A percentile compares a stretch with the other conserved stretches of the same genome.
Conservation (phyloP, 2,329 filamentous ascomycete species). For the Epicoccum nigrum region DNA sequence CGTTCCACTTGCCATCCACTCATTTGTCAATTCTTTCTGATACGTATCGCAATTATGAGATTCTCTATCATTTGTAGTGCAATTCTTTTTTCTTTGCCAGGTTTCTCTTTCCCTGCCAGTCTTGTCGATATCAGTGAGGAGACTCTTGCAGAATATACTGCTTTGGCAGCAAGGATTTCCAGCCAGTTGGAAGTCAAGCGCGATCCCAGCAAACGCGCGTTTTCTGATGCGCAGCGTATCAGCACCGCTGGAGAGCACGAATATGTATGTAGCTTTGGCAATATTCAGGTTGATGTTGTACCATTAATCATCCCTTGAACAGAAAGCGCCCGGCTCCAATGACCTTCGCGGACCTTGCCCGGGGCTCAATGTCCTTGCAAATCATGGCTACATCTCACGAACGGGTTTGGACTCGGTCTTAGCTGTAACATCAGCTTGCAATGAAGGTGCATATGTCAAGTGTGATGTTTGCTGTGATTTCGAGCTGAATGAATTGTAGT, state of each 20-base stretch:
- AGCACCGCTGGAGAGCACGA: conserved; percentile 18
- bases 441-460: neutral
- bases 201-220: conserved; percentile 14
- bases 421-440: neutral
- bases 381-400: conserved; percentile 3
- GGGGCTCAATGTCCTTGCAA: conserved; percentile 1
- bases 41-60: conserved; percentile 11
- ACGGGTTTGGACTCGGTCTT: neutral
- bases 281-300: no score
- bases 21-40: neutral
- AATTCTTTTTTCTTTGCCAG: conserved; percentile 17
- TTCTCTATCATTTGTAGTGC: conserved; percentile 17
- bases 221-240: conserved; percentile 23
- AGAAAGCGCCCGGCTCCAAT: neutral
- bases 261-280: conserved; percentile 10
- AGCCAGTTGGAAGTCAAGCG: conserved; percentile 13
- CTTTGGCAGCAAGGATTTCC: conserved; percentile 19
- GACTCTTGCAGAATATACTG: conserved; percentile 19
- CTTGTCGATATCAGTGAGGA: conserved; percentile 18
- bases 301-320: neutral
- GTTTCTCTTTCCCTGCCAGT: conserved; percentile 21
- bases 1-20: neutral
- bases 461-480: neutral
- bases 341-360: conserved; percentile 2
- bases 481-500: conserved; percentile 18